Evolutionary conservation across 441 rosid species (phyloP).

Genomic region (Omphalea diandra): DNA sequence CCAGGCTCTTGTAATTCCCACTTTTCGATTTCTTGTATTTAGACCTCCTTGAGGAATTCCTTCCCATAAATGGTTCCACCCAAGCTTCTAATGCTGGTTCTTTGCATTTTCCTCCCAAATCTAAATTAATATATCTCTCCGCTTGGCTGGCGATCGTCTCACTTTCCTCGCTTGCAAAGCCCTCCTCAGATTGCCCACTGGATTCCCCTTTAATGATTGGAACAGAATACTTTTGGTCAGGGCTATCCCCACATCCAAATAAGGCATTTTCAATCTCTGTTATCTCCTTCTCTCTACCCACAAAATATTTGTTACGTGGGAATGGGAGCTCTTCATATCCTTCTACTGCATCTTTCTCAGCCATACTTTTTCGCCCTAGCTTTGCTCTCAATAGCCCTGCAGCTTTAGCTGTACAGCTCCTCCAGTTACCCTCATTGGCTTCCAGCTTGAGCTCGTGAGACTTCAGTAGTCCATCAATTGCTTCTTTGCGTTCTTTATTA

Average conservation of each 20-base stretch:
- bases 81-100: constrained; percentile 66
- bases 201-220: constrained; percentile 57
- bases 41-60: constrained; percentile 61
- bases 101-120: constrained; percentile 58
- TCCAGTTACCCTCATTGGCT: constrained; percentile 77
- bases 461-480: constrained; percentile 73
- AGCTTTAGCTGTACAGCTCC: constrained; percentile 63
- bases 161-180: constrained; percentile 76
- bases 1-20: constrained; percentile 47
- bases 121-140: constrained; percentile 66
- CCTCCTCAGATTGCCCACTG: constrained; percentile 77
- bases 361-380: constrained; percentile 81
- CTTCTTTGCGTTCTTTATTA: constrained; percentile 76
- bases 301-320: constrained; percentile 60
- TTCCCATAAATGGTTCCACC: constrained; percentile 54
- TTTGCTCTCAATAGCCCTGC: constrained; percentile 54
- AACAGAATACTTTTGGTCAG: constrained; percentile 45
- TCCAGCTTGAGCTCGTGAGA: constrained; percentile 78
- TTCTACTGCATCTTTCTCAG: constrained; percentile 44
- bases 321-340: constrained; percentile 71
- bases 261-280: constrained; percentile 68
- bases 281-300: constrained; percentile 81
- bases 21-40: constrained; percentile 68
- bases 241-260: constrained; percentile 56
- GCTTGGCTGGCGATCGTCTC: constrained; percentile 43